Conservation (phyloP, 2,329 filamentous ascomycete species). For the Fusarium torulosum region DNA sequence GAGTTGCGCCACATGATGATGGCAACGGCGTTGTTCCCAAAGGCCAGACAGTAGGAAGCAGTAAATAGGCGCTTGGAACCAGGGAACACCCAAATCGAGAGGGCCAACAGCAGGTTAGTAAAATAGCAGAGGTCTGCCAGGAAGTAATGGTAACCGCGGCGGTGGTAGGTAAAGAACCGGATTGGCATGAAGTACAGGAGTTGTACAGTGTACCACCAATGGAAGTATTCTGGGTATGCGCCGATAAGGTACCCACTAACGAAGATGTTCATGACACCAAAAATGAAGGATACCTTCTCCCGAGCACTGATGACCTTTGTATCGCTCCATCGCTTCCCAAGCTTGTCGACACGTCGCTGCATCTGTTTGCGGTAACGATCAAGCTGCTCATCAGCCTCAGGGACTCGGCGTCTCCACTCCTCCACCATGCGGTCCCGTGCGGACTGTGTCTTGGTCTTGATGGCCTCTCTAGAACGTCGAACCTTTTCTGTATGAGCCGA, state of each 20-base stretch:
- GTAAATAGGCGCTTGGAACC: slow-evolving; percentile 92
- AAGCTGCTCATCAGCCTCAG: slow-evolving; percentile 90
- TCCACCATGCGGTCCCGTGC: slow-evolving; percentile 93
- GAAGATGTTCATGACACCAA: slow-evolving; percentile 96
- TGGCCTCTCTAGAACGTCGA: slow-evolving; percentile 81
- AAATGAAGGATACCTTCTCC: slow-evolving; percentile 97
- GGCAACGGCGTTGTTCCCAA: slow-evolving; percentile 96
- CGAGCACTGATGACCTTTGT: slow-evolving; percentile 87
- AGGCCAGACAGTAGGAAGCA: slow-evolving; percentile 90
- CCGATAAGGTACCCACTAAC: slow-evolving; percentile 95
- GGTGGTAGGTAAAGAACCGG: slow-evolving; percentile 90
- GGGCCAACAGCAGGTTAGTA: slow-evolving; percentile 86
- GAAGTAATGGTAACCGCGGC: slow-evolving; percentile 96
- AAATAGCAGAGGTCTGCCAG: slow-evolving; percentile 98
- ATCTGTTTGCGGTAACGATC: slow-evolving; percentile 91
- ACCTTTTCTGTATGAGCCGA: slow-evolving; percentile 88
- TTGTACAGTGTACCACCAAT: slow-evolving; percentile 91
- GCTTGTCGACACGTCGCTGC: slow-evolving; percentile 87
- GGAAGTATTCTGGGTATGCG: slow-evolving; percentile 85
- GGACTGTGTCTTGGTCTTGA: slow-evolving; percentile 79
- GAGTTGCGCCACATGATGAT: slow-evolving; percentile 99
- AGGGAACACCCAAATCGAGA: slow-evolving; percentile 92
- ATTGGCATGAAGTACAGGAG: slow-evolving; percentile 97
- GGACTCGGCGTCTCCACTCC: slow-evolving; percentile 89
- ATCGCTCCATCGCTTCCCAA: slow-evolving; percentile 88